Conservation (phyloP, 108 stramenopile genomes). For the Aureococcus anophagefferens region DNA sequence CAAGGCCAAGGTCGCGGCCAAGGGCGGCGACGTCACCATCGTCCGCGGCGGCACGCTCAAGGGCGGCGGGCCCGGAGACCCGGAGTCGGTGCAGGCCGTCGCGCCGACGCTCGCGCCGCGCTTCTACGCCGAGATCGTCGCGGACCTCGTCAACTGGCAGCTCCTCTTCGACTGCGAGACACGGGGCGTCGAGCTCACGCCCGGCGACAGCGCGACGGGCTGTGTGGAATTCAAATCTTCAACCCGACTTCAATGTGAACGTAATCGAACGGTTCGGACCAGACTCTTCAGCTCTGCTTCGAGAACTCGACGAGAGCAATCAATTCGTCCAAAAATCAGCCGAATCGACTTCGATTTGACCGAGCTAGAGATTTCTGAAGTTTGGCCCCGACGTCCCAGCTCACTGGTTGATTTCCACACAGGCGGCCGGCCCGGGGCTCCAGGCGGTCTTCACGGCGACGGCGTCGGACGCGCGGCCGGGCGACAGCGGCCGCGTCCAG, state of each 20-base stretch:
- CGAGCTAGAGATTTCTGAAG: too few species aligned
- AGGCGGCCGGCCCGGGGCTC: slow-evolving; percentile 23
- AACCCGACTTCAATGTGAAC: too few species aligned
- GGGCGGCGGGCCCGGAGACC: not conserved
- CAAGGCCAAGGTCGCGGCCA: not conserved
- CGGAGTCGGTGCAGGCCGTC: slow-evolving; percentile 15
- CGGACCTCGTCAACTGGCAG: slow-evolving; percentile 37
- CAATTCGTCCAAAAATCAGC: too few species aligned
- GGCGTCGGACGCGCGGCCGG: slow-evolving; percentile 16
- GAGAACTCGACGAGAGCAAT: too few species aligned
- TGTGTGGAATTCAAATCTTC: too few species aligned
- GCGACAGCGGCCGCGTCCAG: slow-evolving; percentile 25
- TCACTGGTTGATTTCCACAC: too few species aligned
- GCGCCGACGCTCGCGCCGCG: not conserved
- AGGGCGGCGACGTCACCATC: not conserved
- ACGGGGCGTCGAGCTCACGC: slow-evolving; percentile 19
- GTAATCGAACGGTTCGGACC: too few species aligned
- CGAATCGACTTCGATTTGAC: too few species aligned
- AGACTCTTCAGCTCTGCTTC: too few species aligned
- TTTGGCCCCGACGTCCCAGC: too few species aligned
- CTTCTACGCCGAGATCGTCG: slow-evolving; percentile 9
- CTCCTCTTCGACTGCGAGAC: slow-evolving; percentile 35
- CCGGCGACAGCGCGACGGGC: slow-evolving; percentile 34
- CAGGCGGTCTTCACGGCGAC: slow-evolving; percentile 36
- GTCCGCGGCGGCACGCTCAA: not conserved